Evolutionary conservation across 75 land plant genomes (phyloP), one percentile per base, ranked within the genome.

Genomic region (Picea glauca): DNA sequence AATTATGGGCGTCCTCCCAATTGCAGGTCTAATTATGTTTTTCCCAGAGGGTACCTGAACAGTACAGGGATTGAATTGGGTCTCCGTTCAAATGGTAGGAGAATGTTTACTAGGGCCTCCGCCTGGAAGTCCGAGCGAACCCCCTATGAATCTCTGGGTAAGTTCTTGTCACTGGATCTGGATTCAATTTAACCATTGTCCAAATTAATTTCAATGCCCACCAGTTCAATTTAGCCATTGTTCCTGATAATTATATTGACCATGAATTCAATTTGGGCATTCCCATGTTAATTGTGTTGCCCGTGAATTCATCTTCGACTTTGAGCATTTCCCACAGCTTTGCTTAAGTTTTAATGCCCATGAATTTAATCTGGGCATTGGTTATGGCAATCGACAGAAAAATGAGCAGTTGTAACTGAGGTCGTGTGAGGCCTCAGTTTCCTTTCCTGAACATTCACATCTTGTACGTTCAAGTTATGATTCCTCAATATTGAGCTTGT

Each of bases 111-210:
- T 12, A 72, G 77, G 46, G 89, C 91, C 13, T 79, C 89, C 54
- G 87, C 85, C 3, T 87, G 91, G 93, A 79, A 68, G 33, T 76
- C 85, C 3, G 64, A 79, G 63, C 85, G 79, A 67, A 87, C 93
- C 30, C 93, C 93, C 20, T 91, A 91, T 76, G 91, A 91, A 76
- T 86, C 90, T 13, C 91, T 91, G 15, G 93, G 93, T 91, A 80
- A 79, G 77, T 23, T 26, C 78, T 13, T 66, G 57, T 18, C 20
- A 18, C 21, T 43, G 21, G 8, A 70, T 70, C 12, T 40, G 46
- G 23, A 14, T 20, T 11, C 17, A 40, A n/a, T 12, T 40, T 1
- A 50, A 9, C 1, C 54, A 50, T 9, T 50, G 54, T 50, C 46
- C 54, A 43, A 18, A 18, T 40, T 18, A 15, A 33, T 43, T 40